Base-by-base conservation (phyloP, 1,284 basidiomycete species). In the Cronartium ribicola region DNA sequence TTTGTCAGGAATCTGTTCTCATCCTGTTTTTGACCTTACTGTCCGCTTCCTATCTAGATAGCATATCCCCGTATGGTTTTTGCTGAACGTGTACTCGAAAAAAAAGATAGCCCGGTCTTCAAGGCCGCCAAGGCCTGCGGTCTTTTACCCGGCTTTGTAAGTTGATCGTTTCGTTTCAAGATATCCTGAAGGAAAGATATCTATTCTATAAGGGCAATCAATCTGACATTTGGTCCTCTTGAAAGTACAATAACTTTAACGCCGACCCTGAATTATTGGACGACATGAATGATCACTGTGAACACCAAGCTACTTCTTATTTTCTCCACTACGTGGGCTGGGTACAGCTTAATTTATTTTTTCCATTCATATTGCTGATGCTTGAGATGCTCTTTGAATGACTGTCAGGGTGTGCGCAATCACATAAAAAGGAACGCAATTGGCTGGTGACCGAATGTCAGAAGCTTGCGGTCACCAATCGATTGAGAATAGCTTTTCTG, bases 61-160 rank as follows among this genome's bases (percentile, higher is more conserved):
- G 91, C 91, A 8, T 95, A 96, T 81, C 93, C 94, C 22, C 88
- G 94, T 64, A 91, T 96, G 90, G 90, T 91, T 2, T 93, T 94
- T 81, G 83, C 95, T 76, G 84, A 84, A 66, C 65, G 65, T 44
- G 46, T 74, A 40, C 59, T 74, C 22, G 64, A 74, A 40, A 74
- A 74, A 8, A 40, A 22, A 8, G 40, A 66, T 61, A 37, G 59
- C 36, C 14, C 61, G 4, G 41, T 74, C 11, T 74, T 74, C 29
- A 74, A 74, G 48, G 40, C 46, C 5, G 64, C 59, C 8, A 46
- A 57, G 17, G 66, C 61, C 51, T 61, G 65, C 5, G 71, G 71
- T 20, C 29, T 74, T 4, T 60, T 67, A 17, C 71, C 71, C 8
- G 71, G 71, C 29, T 74, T 74, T 67, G 71, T 74, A 48, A 74